Percentiles rank a stretch among this genome's conserved stretches.
These are phyloP conservation scores for Chloroidium sp. DNA, from an alignment of 163 green algal species.

Conservation along the genomic window DNA sequence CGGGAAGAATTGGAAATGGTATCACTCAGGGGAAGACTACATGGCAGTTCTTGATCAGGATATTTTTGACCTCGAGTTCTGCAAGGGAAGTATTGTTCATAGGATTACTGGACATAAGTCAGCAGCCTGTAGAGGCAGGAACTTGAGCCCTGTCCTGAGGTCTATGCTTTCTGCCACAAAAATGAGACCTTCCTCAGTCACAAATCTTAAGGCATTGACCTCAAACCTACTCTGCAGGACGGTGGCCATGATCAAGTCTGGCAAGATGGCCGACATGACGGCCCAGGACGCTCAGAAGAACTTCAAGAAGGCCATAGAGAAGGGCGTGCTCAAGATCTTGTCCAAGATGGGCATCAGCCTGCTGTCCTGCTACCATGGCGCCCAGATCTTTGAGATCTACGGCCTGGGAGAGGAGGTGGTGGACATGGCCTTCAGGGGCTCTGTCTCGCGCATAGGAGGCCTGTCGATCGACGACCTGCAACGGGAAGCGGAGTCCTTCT, in stretches of 20 bases:
- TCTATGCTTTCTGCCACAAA: too few species aligned
- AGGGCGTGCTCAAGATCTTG: constrained; percentile 98
- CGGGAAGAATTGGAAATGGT: background rate
- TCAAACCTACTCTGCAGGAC: constrained; percentile 41
- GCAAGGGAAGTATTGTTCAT: too few species aligned
- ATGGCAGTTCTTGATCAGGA: too few species aligned
- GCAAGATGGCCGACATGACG: constrained; percentile 74
- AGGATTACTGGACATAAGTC: too few species aligned
- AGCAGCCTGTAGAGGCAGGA: too few species aligned
- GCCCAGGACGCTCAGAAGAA: constrained; percentile 81
- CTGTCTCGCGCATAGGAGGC: constrained; percentile 89
- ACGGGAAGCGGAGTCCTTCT: constrained; percentile 82
- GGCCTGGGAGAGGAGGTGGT: constrained; percentile 89
- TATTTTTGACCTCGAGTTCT: too few species aligned
- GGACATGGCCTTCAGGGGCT: constrained; percentile 78
- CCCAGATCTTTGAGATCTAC: constrained; percentile 98
- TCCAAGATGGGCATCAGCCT: constrained; percentile 99
- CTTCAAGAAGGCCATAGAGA: constrained; percentile 92
- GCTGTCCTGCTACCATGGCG: constrained; percentile 93
- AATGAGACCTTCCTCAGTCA: too few species aligned
- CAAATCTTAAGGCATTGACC: too few species aligned
- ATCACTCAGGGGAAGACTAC: too few species aligned
- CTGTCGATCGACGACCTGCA: constrained; percentile 82
- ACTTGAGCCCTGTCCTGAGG: too few species aligned
- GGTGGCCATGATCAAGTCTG: constrained; percentile 78